Conservation (phyloP, 2,329 filamentous ascomycete genomes). For the Thermothelomyces thermophilus region DNA sequence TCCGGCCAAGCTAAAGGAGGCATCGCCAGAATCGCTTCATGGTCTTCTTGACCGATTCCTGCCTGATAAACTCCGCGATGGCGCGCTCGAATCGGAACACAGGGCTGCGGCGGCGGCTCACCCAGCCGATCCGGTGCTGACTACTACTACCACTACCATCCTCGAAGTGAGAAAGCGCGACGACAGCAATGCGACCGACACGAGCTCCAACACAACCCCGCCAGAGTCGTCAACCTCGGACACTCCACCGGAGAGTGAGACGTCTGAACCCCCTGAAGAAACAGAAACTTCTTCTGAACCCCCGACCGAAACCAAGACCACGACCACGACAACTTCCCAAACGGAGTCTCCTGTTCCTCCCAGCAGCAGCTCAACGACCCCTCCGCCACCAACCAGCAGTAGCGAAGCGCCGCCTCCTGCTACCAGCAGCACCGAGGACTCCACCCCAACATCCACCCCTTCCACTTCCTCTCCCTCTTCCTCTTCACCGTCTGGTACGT, state of each 20-base stretch:
- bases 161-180: conserved; percentile 58
- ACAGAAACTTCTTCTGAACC: conserved; percentile 14
- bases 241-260: neutral
- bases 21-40: conserved; percentile 57
- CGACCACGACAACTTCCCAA: neutral
- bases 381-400: neutral
- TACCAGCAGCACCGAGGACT: conserved; percentile 14
- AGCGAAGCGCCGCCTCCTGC: conserved; percentile 17
- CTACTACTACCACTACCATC: conserved; percentile 57
- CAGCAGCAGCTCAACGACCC: conserved; percentile 6
- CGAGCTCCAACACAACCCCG: conserved; percentile 9
- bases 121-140: conserved; percentile 53
- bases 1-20: conserved; percentile 40
- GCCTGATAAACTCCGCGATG: conserved; percentile 58
- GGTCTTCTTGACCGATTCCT: conserved; percentile 58
- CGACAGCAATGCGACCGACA: conserved; percentile 30
- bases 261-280: neutral
- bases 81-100: conserved; percentile 59
- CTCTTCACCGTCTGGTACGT: conserved; percentile 29
- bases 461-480: conserved; percentile 8
- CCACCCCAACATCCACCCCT: conserved; percentile 13
- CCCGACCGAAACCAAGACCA: conserved; percentile 24
- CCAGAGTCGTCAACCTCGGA: conserved; percentile 1
- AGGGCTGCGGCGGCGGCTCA: conserved; percentile 58
- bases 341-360: neutral